A percentile compares a stretch with the other conserved stretches of the same genome.
Evolutionary conservation across 768 basidiomycete genomes (phyloP).

Genomic region (Mycena rebaudengoi): DNA sequence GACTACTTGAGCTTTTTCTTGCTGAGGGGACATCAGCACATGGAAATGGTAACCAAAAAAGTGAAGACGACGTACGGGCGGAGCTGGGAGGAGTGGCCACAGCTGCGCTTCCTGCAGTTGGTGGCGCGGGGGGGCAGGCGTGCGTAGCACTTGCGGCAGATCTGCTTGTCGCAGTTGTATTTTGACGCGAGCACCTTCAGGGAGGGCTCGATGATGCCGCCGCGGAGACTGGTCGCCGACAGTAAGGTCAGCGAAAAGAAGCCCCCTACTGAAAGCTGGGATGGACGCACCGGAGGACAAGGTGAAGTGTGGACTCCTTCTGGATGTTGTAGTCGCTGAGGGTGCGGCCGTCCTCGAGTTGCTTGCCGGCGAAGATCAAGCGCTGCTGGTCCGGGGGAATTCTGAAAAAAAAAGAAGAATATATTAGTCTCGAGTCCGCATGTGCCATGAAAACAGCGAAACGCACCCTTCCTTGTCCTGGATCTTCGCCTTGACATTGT

Average conservation of each 20-base stretch:
- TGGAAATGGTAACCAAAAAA: not conserved
- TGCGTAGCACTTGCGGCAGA: conserved; percentile 99
- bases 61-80: conserved; percentile 69
- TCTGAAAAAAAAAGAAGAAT: too few species aligned
- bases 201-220: conserved; percentile 99
- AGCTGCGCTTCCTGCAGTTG: conserved; percentile 97
- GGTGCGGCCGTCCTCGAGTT: not conserved
- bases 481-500: too few species aligned
- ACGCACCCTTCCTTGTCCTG: too few species aligned
- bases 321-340: conserved; percentile 25
- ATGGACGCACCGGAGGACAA: conserved; percentile 33
- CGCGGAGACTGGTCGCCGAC: too few species aligned
- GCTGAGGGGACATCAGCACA: conserved; percentile 44
- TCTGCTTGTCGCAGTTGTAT: conserved; percentile 99
- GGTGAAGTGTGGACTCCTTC: conserved; percentile 25
- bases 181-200: conserved; percentile 96
- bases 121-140: conserved; percentile 99
- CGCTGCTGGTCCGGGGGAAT: too few species aligned
- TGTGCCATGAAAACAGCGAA: too few species aligned
- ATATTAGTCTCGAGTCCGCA: too few species aligned
- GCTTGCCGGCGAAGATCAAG: conserved; percentile 3
- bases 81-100: conserved; percentile 91
- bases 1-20: conserved; percentile 97
- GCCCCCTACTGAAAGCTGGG: too few species aligned
- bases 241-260: too few species aligned